Evolutionary conservation across 2,329 filamentous ascomycete species (phyloP).

Genomic region (Fonsecaea multimorphosa): DNA sequence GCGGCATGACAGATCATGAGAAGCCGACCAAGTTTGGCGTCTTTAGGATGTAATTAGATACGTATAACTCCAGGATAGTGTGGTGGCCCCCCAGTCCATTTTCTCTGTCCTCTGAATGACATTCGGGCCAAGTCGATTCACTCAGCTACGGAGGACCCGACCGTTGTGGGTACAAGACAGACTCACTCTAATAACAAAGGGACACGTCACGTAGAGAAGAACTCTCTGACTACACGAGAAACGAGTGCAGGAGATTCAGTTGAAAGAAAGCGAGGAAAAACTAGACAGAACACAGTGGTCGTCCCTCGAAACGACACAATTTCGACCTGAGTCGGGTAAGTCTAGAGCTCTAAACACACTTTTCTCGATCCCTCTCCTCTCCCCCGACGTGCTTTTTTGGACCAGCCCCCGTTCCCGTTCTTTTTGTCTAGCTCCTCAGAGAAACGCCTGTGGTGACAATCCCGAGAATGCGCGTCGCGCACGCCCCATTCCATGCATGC

Average conservation of each 20-base stretch:
- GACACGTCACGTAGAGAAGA: background rate
- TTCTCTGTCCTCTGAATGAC: too few relatives aligned
- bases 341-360: slow-evolving; percentile 14
- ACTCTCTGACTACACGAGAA: background rate
- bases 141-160: too few relatives aligned
- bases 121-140: too few relatives aligned
- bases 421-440: background rate
- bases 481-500: background rate
- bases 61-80: too few relatives aligned
- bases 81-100: background rate
- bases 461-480: background rate
- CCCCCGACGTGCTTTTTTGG: background rate
- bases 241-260: too few relatives aligned
- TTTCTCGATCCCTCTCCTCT: background rate
- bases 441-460: background rate
- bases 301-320: background rate
- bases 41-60: slow-evolving; percentile 88
- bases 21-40: slow-evolving; percentile 75
- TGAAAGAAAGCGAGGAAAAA: background rate
- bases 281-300: background rate
- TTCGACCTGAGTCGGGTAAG: slow-evolving; percentile 31
- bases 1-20: slow-evolving; percentile 64
- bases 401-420: background rate
- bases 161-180: too few relatives aligned
- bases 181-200: background rate